Conservation (phyloP, 2,329 filamentous ascomycete genomes). For the Aspergillus jensenii region DNA sequence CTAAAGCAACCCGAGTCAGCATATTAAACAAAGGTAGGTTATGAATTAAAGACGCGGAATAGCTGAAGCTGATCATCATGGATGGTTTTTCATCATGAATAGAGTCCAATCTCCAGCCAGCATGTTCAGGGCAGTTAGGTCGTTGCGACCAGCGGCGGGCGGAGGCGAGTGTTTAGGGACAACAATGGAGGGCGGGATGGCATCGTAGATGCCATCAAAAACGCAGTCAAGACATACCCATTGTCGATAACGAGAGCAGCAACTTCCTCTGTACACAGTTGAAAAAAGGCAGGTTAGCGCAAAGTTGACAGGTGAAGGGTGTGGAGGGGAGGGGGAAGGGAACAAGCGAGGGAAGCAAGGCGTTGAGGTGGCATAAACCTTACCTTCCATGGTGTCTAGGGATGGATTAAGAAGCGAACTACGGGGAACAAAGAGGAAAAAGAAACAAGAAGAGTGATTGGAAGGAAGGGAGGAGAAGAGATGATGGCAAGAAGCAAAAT, state of each 20-base stretch:
- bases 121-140: not conserved
- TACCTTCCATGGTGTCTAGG: conserved; percentile 64
- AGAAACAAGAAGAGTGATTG: conserved; percentile 22
- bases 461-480: conserved; percentile 17
- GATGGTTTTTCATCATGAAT: not conserved
- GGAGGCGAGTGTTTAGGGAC: conserved; percentile 10
- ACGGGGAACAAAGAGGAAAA: conserved; percentile 34
- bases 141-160: conserved; percentile 12
- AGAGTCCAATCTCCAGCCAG: not conserved
- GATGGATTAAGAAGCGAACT: conserved; percentile 32
- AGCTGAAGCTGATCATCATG: not conserved
- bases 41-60: not conserved
- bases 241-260: conserved; percentile 99
- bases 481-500: conserved; percentile 23
- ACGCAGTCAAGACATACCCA: conserved; percentile 74
- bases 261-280: conserved; percentile 81
- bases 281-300: conserved; percentile 39
- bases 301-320: conserved; percentile 8
- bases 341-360: conserved; percentile 22
- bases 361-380: conserved; percentile 43
- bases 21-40: conserved; percentile 1
- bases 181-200: conserved; percentile 5
- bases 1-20: conserved; percentile 49
- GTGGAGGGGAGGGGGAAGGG: conserved; percentile 18
- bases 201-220: conserved; percentile 17